Evolutionary conservation across 768 basidiomycete genomes (phyloP), one percentile per base, ranked within the genome.

Genomic region (Galerina sulciceps): DNA sequence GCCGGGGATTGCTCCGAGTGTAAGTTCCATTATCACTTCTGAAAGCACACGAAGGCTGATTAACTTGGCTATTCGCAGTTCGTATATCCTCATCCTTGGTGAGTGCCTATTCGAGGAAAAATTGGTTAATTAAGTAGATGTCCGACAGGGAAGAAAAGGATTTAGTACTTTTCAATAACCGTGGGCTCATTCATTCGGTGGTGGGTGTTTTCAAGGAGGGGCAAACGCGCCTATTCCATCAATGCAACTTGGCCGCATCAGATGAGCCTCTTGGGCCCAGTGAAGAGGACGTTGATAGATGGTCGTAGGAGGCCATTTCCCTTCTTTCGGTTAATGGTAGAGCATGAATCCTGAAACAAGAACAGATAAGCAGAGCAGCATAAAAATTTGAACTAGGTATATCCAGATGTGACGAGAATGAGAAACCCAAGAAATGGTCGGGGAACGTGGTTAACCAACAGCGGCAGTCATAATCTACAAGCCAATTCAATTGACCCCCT

Each of bases 111-210:
- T 22, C 38, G 2, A n/a, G 22, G 13, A 14, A 49, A 44, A 37
- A 17, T 36, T 2, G 34, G 13, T 34, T 53, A 11, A 15, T 34
- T 18, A 35, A 54, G 40, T 17, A 37, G 41, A 41, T 20, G 17
- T 36, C 15, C 31, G 17, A 52, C 46, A 79, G 77, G 79, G 69
- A 61, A 43, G 78, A 80, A 68, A 84, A 85, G 36, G 91, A 94
- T 64, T 79, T 95, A n/a, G 85, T 93, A 3, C 70, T 96, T 31
- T 94, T 96, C 83, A 90, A 94, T 70, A 94, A 95, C 74, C 83
- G 91, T 6, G 91, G 91, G 10, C 79, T 92, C 10, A 73, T 93
- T 40, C 93, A 94, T 67, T 81, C 88, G 4, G 92, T 94, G 50
- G 87, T 90, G n/a, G 89, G 90, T 11, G 85, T 87, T 2, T 93